Base-by-base conservation (phyloP, 805 yeast species). In the Saccharomycopsis fibuligera region DNA sequence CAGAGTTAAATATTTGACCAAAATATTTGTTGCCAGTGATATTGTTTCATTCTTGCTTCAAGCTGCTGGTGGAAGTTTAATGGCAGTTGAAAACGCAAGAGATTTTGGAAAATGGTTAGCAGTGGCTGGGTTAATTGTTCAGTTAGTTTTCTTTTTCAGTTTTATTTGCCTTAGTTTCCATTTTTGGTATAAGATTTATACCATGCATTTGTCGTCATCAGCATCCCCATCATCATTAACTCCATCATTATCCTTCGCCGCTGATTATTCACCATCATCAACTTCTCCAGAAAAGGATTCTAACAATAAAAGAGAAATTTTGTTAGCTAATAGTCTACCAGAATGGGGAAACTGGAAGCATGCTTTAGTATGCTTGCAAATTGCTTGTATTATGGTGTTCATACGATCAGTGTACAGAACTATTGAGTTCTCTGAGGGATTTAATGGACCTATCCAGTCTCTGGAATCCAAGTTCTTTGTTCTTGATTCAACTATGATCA, bases 41-140 rank as follows among this genome's bases (percentile, higher is more conserved):
- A 54, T 64, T 12, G 10, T 58, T 3, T 58, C 65, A 35, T 60
- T 64, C 41, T 45, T 62, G 3, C 29, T 64, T 35, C 69, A 65
- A 55, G 60, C 58, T 12, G 52, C 55, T 21, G 69, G 69, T 29
- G 69, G 65, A 38, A 68, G 68, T 2, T 22, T 64, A 16, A 53
- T 58, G 60, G 54, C 62, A 5, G 24, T 45, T 2, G 24, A 19
- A 4, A n/a, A 39, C 3, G 29, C 36, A n/a, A 24, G 30, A 1
- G 35, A 45, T 1, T 21, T 52, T 36, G 69, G 68, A 22, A 41
- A 51, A 19, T 36, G 52, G 6, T 33, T 67, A 9, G 55, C 61
- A 23, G 50, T 62, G 14, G 64, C 53, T 14, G 70, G 70, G 23
- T 48, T 67, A 22, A 54, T 57, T 44, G 54, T 67, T 9, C 69